Evolutionary conservation across 1,139 yeast species (phyloP), one percentile per base, ranked within the genome.

Genomic region (Pichia inconspicua): DNA sequence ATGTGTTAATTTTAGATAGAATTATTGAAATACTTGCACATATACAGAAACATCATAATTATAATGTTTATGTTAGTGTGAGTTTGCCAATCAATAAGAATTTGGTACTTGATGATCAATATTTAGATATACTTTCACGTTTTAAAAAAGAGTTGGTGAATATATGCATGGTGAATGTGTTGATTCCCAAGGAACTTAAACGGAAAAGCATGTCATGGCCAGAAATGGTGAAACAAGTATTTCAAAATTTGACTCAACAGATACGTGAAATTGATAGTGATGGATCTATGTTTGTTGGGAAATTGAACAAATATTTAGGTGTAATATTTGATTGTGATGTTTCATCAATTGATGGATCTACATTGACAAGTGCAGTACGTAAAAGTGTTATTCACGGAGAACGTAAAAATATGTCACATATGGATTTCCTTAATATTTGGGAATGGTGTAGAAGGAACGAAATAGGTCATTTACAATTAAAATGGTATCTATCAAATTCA

Each of bases 331-430:
- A 53, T 37, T 49, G 53, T 25, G 54, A 53, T 46, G 27, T 53
- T 10, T 25, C 37, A 6, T 34, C 41, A 15, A 25, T 27, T 25
- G 11, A 28, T 22, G 14, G n/a, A 15, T 44, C 46, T 6, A 17
- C 34, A 11, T 25, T 48, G 10, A 31, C 15, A 34, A 40, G 32
- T 25, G 44, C 46, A 6, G 48, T 51, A 8, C 44, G 46, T 31
- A 52, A 49, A 17, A 46, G 36, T 17, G 41, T 51, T 10, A 49
- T 45, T 15, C 54, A 49, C 30, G 54, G 54, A 6, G 54, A 46
- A 36, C 40, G 34, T 10, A 53, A 45, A 25, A 53, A 51, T 15
- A 45, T 53, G 38, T 17, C 27, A 17, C 53, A 51, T 30, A 9
- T 8, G 11, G 55, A 51, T 9, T 40, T 51, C 27, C 9, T 51